Conservation (phyloP, 163 green algal genomes). For the Volvox carteri region DNA sequence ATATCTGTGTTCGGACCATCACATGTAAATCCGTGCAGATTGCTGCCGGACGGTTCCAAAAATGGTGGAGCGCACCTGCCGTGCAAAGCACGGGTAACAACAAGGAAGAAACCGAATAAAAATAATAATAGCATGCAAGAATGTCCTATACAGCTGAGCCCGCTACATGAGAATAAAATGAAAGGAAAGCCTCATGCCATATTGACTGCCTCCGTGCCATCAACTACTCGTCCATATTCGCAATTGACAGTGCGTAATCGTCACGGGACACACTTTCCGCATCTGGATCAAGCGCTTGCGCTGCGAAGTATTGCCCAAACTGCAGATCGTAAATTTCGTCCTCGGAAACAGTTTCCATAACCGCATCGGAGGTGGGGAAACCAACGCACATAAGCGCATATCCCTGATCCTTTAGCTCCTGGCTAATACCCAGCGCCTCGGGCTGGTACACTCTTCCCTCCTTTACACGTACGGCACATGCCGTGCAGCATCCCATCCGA, state of each 20-base stretch:
- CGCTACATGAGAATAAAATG: too few species aligned
- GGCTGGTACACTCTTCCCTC: conserved; percentile 85
- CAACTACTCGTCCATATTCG: conserved; percentile 79
- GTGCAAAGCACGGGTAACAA: too few species aligned
- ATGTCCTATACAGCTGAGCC: too few species aligned
- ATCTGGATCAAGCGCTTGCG: conserved; percentile 56
- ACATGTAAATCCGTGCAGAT: too few species aligned
- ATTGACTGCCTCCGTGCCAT: background rate
- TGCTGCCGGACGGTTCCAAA: too few species aligned
- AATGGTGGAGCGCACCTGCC: too few species aligned
- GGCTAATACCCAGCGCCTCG: conserved; percentile 76
- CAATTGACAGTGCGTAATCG: conserved; percentile 90
- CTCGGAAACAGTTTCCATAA: conserved; percentile 93
- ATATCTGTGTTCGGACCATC: too few species aligned
- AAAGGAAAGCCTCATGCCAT: too few species aligned
- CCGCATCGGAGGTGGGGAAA: conserved; percentile 84
- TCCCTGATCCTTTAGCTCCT: conserved; percentile 87
- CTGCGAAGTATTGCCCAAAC: conserved; percentile 85
- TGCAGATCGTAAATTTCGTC: conserved; percentile 95
- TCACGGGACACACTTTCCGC: conserved; percentile 84
- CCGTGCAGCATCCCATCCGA: conserved; percentile 93
- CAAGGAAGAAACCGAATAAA: too few species aligned
- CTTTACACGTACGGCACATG: conserved; percentile 92
- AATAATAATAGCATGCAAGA: too few species aligned
- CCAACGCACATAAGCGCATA: conserved; percentile 98